A percentile compares a stretch with the other conserved stretches of the same genome.
phyloP scores from a whole-genome alignment of 495 filamentous ascomycete genomes.

The Penicillium cataractarum region DNA sequence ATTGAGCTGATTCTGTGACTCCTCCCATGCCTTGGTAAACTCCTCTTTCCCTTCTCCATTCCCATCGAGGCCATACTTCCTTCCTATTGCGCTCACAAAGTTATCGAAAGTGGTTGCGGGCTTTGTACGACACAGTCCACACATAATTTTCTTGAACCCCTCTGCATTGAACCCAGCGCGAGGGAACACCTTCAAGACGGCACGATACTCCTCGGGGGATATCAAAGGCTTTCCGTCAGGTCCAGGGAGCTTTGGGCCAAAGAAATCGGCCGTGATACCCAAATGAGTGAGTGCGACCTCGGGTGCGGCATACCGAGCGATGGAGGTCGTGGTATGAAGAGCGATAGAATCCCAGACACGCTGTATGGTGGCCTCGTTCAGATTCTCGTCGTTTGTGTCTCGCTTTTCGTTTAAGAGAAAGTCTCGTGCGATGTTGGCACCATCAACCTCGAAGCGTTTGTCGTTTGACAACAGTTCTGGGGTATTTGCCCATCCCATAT shows the following conservation, averaged over 20 bases:
- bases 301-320: constrained; percentile 48
- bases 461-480: constrained; percentile 40
- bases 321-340: constrained; percentile 46
- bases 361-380: constrained; percentile 44
- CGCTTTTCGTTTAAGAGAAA: constrained; percentile 37
- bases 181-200: constrained; percentile 40
- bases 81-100: constrained; percentile 26
- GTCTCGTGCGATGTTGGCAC: constrained; percentile 50
- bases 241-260: constrained; percentile 31
- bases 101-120: constrained; percentile 56
- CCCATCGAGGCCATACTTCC: background rate
- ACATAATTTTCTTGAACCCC: constrained; percentile 40
- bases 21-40: background rate
- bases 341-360: constrained; percentile 60
- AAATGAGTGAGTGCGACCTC: constrained; percentile 44
- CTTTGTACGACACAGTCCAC: constrained; percentile 48
- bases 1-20: background rate
- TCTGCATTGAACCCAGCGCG: constrained; percentile 36
- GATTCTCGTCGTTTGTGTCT: constrained; percentile 17
- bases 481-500: constrained; percentile 53
- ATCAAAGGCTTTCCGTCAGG: constrained; percentile 18
- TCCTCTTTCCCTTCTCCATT: background rate
- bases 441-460: constrained; percentile 61
- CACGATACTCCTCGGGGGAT: constrained; percentile 38
- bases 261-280: constrained; percentile 55